These are phyloP conservation scores for Saccharomyces hybrid DNA, from an alignment of 1,139 yeast genomes.

Conservation along the genomic window DNA sequence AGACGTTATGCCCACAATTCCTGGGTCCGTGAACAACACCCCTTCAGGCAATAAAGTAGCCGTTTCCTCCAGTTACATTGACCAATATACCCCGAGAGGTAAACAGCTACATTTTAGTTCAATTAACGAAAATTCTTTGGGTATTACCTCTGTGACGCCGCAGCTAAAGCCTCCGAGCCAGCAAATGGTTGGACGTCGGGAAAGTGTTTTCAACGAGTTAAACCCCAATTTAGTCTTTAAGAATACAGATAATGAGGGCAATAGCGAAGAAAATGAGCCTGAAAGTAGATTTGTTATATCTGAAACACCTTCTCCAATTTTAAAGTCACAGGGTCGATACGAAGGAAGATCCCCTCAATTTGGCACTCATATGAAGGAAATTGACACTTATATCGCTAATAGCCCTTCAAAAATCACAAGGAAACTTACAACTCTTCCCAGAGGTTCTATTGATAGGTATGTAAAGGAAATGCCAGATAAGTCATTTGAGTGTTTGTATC, in stretches of 20 bases:
- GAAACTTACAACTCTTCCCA: constrained; percentile 67
- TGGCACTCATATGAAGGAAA: constrained; percentile 5
- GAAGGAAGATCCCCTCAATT: constrained; percentile 19
- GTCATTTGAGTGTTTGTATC: constrained; percentile 63
- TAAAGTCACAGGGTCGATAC: constrained; percentile 30
- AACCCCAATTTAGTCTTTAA: neutral
- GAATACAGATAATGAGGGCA: neutral
- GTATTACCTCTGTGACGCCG: constrained; percentile 9
- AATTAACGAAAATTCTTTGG: constrained; percentile 7
- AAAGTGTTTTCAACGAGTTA: neutral
- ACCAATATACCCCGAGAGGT: constrained; percentile 13
- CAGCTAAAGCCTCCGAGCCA: constrained; percentile 10
- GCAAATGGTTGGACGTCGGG: neutral
- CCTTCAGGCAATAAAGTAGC: constrained; percentile 16
- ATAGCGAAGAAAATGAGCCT: constrained; percentile 9
- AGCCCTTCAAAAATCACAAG: constrained; percentile 31
- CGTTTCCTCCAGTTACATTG: constrained; percentile 16
- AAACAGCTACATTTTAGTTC: neutral
- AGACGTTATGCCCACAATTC: constrained; percentile 20
- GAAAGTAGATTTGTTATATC: constrained; percentile 20
- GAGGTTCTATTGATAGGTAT: constrained; percentile 80
- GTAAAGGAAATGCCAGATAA: constrained; percentile 54
- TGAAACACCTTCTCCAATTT: constrained; percentile 34
- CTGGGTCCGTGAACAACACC: constrained; percentile 21
- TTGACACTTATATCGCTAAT: neutral